Evolutionary conservation across 1,284 basidiomycete genomes (phyloP).

Genomic region (Ceratobasidium sp.): DNA sequence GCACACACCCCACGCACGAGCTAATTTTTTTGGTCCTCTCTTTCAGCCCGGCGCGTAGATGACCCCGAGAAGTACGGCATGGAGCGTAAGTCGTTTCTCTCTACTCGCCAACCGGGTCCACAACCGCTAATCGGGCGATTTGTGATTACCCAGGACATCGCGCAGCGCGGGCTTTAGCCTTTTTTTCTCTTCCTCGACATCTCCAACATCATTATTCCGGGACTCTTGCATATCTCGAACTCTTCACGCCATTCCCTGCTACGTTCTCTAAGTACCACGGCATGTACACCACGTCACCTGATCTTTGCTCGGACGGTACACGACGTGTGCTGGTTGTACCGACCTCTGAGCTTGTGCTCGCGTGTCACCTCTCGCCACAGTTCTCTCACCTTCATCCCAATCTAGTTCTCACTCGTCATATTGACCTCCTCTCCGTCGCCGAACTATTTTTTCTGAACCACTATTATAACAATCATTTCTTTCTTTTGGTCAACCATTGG

Average conservation of each 20-base stretch:
- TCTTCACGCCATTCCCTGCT: slow-evolving; percentile 11
- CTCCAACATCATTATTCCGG: neutral
- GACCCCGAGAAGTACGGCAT: neutral
- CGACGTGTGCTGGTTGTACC: slow-evolving; percentile 11
- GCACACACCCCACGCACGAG: too few species aligned
- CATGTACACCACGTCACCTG: neutral
- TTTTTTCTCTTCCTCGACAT: slow-evolving; percentile 10
- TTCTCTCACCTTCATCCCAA: neutral
- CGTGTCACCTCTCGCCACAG: slow-evolving; percentile 19
- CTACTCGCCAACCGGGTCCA: too few species aligned
- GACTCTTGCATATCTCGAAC: slow-evolving; percentile 31
- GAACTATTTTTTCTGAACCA: slow-evolving; percentile 22
- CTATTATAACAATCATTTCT: slow-evolving; percentile 16
- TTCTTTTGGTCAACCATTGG: slow-evolving; percentile 1
- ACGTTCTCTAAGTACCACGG: neutral
- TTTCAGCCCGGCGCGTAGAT: too few species aligned
- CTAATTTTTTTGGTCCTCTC: too few species aligned
- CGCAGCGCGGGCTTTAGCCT: slow-evolving; percentile 5
- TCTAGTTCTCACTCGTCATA: neutral
- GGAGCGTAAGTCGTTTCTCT: neutral
- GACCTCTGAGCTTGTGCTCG: neutral
- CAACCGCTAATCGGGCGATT: neutral
- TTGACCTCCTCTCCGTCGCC: slow-evolving; percentile 1
- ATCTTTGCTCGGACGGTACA: neutral
- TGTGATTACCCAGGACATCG: slow-evolving; percentile 1